Evolutionary conservation across 441 rosid genomes (phyloP).

Genomic region (Theobroma grandiflorum): DNA sequence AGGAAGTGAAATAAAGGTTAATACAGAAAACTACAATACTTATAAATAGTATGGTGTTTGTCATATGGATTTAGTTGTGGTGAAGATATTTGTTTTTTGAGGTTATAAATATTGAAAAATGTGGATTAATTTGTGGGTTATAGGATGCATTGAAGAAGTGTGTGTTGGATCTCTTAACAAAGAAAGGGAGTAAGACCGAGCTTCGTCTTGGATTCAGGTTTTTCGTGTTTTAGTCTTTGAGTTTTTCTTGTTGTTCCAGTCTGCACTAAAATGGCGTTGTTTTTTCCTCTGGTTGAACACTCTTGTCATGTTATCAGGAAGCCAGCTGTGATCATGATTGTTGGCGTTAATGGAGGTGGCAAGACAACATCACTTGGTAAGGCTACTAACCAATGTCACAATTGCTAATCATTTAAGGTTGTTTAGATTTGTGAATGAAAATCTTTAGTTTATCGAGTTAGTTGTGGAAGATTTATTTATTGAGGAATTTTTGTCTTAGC

Average conservation of each 20-base stretch:
- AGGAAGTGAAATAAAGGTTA: conserved; percentile 89
- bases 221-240: background rate
- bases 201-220: conserved; percentile 96
- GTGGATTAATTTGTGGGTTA: conserved; percentile 3
- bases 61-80: conserved; percentile 3
- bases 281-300: conserved; percentile 29
- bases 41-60: background rate
- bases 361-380: conserved; percentile 98
- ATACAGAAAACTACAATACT: background rate
- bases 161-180: conserved; percentile 73
- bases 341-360: conserved; percentile 97
- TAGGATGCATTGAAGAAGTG: conserved; percentile 86
- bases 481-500: background rate
- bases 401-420: background rate
- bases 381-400: conserved; percentile 16
- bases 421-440: background rate
- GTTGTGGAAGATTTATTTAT: background rate
- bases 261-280: background rate
- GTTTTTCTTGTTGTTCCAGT: background rate
- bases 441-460: background rate
- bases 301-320: conserved; percentile 57
- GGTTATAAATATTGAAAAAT: background rate
- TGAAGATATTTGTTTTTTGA: background rate
- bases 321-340: conserved; percentile 89
- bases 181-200: conserved; percentile 76